These are phyloP conservation scores for Ambrosiella cleistominuta DNA, from an alignment of 2,329 filamentous ascomycete species.

Conservation along the genomic window DNA sequence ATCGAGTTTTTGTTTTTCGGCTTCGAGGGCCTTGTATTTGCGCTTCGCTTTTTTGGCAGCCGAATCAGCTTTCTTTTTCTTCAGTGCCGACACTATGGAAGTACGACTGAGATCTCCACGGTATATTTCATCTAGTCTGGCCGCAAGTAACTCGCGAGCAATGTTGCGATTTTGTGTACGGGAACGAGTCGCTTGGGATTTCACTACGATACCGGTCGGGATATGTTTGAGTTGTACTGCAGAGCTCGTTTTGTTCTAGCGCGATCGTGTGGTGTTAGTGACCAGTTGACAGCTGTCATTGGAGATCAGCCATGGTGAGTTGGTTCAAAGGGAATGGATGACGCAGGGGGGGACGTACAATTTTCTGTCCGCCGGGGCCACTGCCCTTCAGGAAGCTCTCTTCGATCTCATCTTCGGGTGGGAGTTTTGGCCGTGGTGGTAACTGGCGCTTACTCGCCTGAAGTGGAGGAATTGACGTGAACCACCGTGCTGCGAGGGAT, in stretches of 20 bases:
- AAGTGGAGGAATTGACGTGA: neutral
- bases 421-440: slow-evolving; percentile 55
- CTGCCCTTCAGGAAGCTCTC: slow-evolving; percentile 80
- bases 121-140: slow-evolving; percentile 52
- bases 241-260: slow-evolving; percentile 83
- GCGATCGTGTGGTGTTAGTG: neutral
- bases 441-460: slow-evolving; percentile 34
- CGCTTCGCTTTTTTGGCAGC: slow-evolving; percentile 63
- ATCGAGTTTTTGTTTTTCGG: slow-evolving; percentile 23
- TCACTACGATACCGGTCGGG: slow-evolving; percentile 82
- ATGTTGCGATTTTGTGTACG: slow-evolving; percentile 74
- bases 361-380: slow-evolving; percentile 90
- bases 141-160: slow-evolving; percentile 59
- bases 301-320: neutral
- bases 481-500: slow-evolving; percentile 2
- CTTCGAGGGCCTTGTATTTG: slow-evolving; percentile 52
- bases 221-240: slow-evolving; percentile 84
- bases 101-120: slow-evolving; percentile 54
- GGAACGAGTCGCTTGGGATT: slow-evolving; percentile 81
- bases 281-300: no score
- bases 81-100: slow-evolving; percentile 44
- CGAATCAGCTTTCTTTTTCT: slow-evolving; percentile 55
- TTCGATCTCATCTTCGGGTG: slow-evolving; percentile 62
- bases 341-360: slow-evolving; percentile 33
- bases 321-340: neutral